These are phyloP conservation scores for Fusarium proliferatum DNA, from an alignment of 2,329 filamentous ascomycete genomes.

Conservation along the genomic window DNA sequence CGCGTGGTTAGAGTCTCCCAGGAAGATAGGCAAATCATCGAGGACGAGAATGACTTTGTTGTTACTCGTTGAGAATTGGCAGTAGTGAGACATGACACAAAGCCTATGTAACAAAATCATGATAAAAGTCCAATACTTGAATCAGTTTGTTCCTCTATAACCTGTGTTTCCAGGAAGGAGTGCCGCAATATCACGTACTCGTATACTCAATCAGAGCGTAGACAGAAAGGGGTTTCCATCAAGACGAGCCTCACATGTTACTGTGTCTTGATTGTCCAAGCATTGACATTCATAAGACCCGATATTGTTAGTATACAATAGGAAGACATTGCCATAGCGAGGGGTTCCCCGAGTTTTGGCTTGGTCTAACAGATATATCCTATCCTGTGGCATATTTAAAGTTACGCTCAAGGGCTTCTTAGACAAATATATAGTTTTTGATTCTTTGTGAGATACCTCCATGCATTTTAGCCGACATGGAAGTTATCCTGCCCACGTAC, in stretches of 20 bases:
- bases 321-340: too few species aligned
- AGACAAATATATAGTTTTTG: neutral
- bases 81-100: neutral
- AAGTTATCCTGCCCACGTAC: neutral
- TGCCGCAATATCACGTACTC: neutral
- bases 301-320: neutral
- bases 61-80: slow-evolving; percentile 55
- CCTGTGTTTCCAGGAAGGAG: neutral
- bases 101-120: neutral
- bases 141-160: neutral
- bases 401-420: neutral
- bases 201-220: neutral
- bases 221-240: neutral
- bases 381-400: neutral
- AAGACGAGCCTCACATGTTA: neutral
- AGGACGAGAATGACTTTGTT: slow-evolving; percentile 75
- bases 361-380: neutral
- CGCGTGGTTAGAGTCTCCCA: slow-evolving; percentile 80
- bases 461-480: neutral
- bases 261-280: neutral
- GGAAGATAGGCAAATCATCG: slow-evolving; percentile 71
- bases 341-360: too few species aligned
- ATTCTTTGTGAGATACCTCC: neutral
- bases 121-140: neutral
- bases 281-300: neutral